These are phyloP conservation scores for Cordyceps militaris DNA, from an alignment of 2,329 filamentous ascomycete genomes.

Conservation along the genomic window DNA sequence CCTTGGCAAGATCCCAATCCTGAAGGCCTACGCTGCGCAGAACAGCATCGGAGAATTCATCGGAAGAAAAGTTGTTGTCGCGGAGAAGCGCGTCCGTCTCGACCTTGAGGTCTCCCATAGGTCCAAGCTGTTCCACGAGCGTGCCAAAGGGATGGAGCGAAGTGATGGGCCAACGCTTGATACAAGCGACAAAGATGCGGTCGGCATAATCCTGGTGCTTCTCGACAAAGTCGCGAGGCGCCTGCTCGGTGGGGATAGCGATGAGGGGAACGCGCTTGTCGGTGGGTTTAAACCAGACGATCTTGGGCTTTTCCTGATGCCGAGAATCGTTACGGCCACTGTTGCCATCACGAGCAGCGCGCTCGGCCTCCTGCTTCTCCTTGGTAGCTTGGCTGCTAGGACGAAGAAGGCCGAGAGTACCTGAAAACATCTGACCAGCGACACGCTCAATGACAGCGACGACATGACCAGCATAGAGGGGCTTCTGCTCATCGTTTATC, in stretches of 20 bases:
- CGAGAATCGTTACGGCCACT: slow-evolving; percentile 69
- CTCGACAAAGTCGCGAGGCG: slow-evolving; percentile 94
- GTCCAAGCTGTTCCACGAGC: slow-evolving; percentile 90
- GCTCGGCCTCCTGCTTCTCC: slow-evolving; percentile 97
- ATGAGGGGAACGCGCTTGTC: slow-evolving; percentile 98
- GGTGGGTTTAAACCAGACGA: slow-evolving; percentile 99
- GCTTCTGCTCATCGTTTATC: slow-evolving; percentile 97
- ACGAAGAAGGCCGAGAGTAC: slow-evolving; percentile 84
- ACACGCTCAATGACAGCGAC: slow-evolving; percentile 97
- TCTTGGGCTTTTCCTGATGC: slow-evolving; percentile 91
- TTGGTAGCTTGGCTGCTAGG: slow-evolving; percentile 98
- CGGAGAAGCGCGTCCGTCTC: slow-evolving; percentile 94
- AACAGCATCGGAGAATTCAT: slow-evolving; percentile 96
- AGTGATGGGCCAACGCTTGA: slow-evolving; percentile 99
- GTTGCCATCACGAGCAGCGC: slow-evolving; percentile 78
- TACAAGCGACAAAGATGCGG: slow-evolving; percentile 96
- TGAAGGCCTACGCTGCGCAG: slow-evolving; percentile 86
- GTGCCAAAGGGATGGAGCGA: slow-evolving; percentile 99
- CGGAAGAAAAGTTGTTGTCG: slow-evolving; percentile 97
- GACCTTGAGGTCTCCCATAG: slow-evolving; percentile 95
- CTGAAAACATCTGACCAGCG: slow-evolving; percentile 98
- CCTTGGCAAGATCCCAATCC: slow-evolving; percentile 80
- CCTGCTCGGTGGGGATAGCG: slow-evolving; percentile 96
- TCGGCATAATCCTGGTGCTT: slow-evolving; percentile 97
- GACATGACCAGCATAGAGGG: slow-evolving; percentile 91